Percentiles rank a stretch among this genome's conserved stretches.
Conservation (phyloP, 2,329 filamentous ascomycete species). For the Emmonsiellopsis sp. region DNA sequence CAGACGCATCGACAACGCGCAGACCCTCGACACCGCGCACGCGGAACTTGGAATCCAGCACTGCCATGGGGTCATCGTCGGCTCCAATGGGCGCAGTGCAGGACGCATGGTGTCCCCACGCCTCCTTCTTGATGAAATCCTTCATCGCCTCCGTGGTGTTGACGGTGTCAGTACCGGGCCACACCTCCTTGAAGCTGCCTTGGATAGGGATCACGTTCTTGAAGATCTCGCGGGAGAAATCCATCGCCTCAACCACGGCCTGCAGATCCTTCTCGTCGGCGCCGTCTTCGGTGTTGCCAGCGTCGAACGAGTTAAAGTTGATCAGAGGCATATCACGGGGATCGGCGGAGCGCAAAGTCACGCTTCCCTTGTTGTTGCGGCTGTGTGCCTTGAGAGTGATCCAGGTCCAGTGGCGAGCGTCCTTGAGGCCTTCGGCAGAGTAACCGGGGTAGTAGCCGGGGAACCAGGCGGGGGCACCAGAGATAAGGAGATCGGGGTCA, state of each 20-base stretch:
- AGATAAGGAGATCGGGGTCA: constrained; percentile 46
- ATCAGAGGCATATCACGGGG: constrained; percentile 57
- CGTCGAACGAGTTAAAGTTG: constrained; percentile 50
- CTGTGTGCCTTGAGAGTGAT: constrained; percentile 53
- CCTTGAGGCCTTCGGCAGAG: constrained; percentile 27
- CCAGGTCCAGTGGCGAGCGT: constrained; percentile 37
- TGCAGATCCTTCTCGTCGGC: constrained; percentile 41
- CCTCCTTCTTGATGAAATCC: constrained; percentile 40
- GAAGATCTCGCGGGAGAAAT: constrained; percentile 41
- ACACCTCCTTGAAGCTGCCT: constrained; percentile 34
- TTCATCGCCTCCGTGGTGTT: constrained; percentile 35
- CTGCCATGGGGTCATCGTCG: constrained; percentile 43
- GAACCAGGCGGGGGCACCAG: constrained; percentile 47
- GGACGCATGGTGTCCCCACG: constrained; percentile 50
- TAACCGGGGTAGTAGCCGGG: constrained; percentile 48
- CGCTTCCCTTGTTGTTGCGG: constrained; percentile 52
- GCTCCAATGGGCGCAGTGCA: constrained; percentile 48
- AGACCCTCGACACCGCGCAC: constrained; percentile 45
- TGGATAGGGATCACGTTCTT: constrained; percentile 32
- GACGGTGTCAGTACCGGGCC: constrained; percentile 31
- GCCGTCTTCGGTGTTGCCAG: constrained; percentile 34
- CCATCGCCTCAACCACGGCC: constrained; percentile 47
- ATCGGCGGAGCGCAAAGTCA: constrained; percentile 51
- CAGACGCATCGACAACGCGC: constrained; percentile 49
- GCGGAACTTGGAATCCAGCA: constrained; percentile 43